phyloP scores from a whole-genome alignment of 768 basidiomycete genomes.

The Psilocybe sp. region DNA sequence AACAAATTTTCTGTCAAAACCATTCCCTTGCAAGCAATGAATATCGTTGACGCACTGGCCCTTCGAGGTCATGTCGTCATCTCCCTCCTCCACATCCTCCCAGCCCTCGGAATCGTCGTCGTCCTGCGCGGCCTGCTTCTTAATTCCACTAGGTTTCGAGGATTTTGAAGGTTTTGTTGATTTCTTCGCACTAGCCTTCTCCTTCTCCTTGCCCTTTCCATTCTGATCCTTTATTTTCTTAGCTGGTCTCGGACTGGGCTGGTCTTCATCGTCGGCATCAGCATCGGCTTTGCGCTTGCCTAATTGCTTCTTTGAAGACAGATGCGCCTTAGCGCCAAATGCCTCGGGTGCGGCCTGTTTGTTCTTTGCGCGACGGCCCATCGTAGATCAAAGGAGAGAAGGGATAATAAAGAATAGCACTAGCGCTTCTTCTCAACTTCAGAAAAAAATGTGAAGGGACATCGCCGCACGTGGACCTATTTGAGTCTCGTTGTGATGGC shows the following conservation, averaged over 20 bases:
- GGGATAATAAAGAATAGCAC: not conserved
- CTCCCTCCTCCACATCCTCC: constrained; percentile 59
- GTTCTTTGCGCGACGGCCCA: constrained; percentile 85
- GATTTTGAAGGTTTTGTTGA: constrained; percentile 4
- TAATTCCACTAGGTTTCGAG: constrained; percentile 12
- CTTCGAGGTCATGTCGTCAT: constrained; percentile 37
- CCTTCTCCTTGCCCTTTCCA: constrained; percentile 37
- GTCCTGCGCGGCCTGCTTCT: constrained; percentile 16
- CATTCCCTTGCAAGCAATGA: not conserved
- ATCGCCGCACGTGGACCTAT: constrained; percentile 6
- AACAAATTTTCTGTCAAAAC: constrained; percentile 7
- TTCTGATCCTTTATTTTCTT: constrained; percentile 46
- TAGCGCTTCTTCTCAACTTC: constrained; percentile 1
- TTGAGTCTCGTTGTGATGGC: not conserved
- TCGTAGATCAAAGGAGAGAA: constrained; percentile 23
- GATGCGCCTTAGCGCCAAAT: constrained; percentile 37
- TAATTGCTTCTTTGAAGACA: constrained; percentile 49
- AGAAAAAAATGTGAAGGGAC: constrained; percentile 11
- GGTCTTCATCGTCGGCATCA: constrained; percentile 30
- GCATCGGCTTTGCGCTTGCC: constrained; percentile 71
- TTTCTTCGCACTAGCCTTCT: constrained; percentile 17
- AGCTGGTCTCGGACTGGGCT: constrained; percentile 30
- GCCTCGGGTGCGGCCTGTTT: constrained; percentile 76
- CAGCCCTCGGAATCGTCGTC: constrained; percentile 47
- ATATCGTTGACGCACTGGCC: constrained; percentile 28